A percentile compares a stretch with the other conserved stretches of the same genome.
These are phyloP conservation scores for Hyphopichia wangnamkhiaoensis DNA, from an alignment of 1,139 yeast species.

Conservation along the genomic window DNA sequence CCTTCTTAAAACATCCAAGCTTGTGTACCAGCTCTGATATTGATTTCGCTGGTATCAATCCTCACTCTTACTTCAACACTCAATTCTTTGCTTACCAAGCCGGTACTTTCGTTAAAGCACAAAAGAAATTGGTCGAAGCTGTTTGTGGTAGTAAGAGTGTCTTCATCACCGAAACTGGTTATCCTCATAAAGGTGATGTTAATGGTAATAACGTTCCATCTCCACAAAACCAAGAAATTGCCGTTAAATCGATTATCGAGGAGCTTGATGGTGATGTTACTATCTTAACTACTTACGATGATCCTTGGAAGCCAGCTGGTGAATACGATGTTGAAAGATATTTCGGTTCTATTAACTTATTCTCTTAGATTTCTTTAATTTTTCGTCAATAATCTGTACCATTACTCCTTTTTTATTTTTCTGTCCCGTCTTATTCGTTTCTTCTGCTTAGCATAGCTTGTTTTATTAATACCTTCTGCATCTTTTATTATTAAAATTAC, in stretches of 20 bases:
- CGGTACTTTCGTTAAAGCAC: conserved; percentile 70
- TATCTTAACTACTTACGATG: conserved; percentile 74
- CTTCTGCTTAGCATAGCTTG: neutral
- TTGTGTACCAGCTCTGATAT: conserved; percentile 68
- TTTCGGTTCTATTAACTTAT: conserved; percentile 66
- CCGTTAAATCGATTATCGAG: conserved; percentile 61
- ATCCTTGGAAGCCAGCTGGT: conserved; percentile 88
- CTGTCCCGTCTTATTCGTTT: neutral
- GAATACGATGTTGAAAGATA: conserved; percentile 81
- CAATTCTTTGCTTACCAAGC: conserved; percentile 62
- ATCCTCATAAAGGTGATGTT: conserved; percentile 71
- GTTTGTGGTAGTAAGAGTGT: conserved; percentile 54
- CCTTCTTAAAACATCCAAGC: conserved; percentile 60
- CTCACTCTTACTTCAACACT: conserved; percentile 82
- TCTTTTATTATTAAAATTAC: neutral
- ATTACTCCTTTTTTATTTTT: neutral
- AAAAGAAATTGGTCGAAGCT: conserved; percentile 52
- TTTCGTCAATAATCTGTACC: too few relatives aligned
- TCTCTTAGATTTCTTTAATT: conserved; percentile 19
- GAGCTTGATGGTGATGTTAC: conserved; percentile 62
- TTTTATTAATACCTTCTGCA: neutral
- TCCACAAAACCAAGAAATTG: conserved; percentile 65
- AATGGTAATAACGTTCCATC: conserved; percentile 78
- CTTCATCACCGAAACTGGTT: conserved; percentile 82
- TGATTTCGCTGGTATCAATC: conserved; percentile 81